These are phyloP conservation scores for Claviceps cyperi DNA, from an alignment of 2,329 filamentous ascomycete genomes.

Conservation along the genomic window DNA sequence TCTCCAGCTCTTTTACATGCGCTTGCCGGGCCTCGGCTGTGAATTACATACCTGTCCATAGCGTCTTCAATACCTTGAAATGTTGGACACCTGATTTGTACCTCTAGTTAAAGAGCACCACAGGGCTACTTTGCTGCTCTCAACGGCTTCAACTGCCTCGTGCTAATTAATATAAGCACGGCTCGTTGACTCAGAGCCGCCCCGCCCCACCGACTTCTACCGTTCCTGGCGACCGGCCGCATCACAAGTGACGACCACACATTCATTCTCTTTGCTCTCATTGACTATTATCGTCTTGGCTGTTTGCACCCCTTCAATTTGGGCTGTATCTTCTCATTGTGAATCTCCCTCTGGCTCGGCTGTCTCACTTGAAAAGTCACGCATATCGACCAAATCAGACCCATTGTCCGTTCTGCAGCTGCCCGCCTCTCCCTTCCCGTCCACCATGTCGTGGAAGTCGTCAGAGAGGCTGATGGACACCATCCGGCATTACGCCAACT, in stretches of 20 bases:
- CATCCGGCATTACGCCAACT: constrained; percentile 93
- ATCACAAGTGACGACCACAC: background rate
- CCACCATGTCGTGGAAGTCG: constrained; percentile 80
- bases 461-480: constrained; percentile 86
- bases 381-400: background rate
- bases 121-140: constrained; percentile 8
- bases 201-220: constrained; percentile 7
- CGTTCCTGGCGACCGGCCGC: constrained; percentile 4
- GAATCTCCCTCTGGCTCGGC: background rate
- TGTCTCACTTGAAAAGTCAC: background rate
- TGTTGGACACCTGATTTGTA: background rate
- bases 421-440: constrained; percentile 10
- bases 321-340: background rate
- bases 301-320: background rate
- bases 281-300: background rate
- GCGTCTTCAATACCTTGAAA: no score
- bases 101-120: constrained; percentile 3
- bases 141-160: background rate
- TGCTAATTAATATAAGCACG: background rate
- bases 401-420: background rate
- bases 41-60: no score
- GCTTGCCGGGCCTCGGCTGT: constrained; percentile 6
- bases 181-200: constrained; percentile 11
- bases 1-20: background rate
- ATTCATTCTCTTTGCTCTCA: constrained; percentile 1